A percentile compares a stretch with the other conserved stretches of the same genome.
These are phyloP conservation scores for Spiraea crenata DNA, from an alignment of 331 rosid genomes.

Conservation along the genomic window DNA sequence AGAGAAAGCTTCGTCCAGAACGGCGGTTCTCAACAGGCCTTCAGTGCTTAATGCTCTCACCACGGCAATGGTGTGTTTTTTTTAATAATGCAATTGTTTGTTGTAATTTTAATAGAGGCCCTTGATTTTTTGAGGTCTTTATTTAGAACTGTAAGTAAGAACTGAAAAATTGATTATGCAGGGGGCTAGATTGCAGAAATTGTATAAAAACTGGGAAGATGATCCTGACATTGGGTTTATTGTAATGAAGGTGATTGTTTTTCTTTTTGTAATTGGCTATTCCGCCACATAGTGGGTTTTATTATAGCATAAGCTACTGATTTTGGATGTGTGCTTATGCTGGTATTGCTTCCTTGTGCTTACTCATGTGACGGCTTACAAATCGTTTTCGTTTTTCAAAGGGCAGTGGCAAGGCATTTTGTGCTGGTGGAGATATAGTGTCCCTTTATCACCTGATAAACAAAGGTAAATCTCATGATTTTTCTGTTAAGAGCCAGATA, in stretches of 20 bases:
- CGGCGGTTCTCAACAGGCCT: slow-evolving; percentile 76
- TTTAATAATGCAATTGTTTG: not conserved
- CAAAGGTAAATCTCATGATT: slow-evolving; percentile 37
- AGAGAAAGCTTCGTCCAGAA: slow-evolving; percentile 59
- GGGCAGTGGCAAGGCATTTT: slow-evolving; percentile 90
- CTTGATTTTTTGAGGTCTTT: not conserved
- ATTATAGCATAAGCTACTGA: not conserved
- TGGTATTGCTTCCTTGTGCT: not conserved
- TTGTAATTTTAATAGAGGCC: not conserved
- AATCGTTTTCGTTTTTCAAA: slow-evolving; percentile 31
- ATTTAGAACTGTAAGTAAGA: not conserved
- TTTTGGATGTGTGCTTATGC: not conserved
- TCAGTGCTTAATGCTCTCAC: slow-evolving; percentile 68
- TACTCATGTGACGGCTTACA: slow-evolving; percentile 12
- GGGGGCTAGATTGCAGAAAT: slow-evolving; percentile 58
- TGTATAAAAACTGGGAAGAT: slow-evolving; percentile 75
- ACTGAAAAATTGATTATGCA: slow-evolving; percentile 11
- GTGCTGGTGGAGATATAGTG: slow-evolving; percentile 93
- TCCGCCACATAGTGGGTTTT: not conserved
- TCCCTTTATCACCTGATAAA: slow-evolving; percentile 51
- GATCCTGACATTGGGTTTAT: slow-evolving; percentile 77
- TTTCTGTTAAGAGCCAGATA: not conserved
- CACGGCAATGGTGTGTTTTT: slow-evolving; percentile 46
- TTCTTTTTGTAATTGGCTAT: not conserved
- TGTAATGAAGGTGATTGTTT: slow-evolving; percentile 51